These are phyloP conservation scores for Amanita molliuscula DNA, from an alignment of 768 basidiomycete genomes.

Conservation along the genomic window DNA sequence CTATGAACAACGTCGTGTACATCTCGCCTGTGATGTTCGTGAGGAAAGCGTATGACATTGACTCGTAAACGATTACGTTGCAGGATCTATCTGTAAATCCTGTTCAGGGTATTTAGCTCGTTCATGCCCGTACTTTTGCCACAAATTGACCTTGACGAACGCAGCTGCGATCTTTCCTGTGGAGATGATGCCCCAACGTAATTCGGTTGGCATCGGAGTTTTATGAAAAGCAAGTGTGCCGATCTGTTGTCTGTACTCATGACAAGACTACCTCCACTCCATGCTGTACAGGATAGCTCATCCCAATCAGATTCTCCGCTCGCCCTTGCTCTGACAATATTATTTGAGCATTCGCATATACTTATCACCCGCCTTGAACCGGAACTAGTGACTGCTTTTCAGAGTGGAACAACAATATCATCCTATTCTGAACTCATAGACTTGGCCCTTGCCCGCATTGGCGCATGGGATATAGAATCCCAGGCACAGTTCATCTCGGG, in stretches of 20 bases:
- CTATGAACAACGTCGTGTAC: slow-evolving; percentile 60
- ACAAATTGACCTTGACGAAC: slow-evolving; percentile 49
- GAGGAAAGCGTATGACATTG: background rate
- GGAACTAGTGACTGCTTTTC: slow-evolving; percentile 26
- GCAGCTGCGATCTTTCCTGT: slow-evolving; percentile 61
- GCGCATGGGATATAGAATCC: slow-evolving; percentile 37
- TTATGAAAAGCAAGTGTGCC: too few relatives aligned
- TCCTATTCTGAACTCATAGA: slow-evolving; percentile 52
- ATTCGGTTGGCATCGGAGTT: slow-evolving; percentile 11
- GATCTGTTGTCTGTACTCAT: too few relatives aligned
- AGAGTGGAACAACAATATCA: slow-evolving; percentile 10
- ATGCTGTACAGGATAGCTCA: slow-evolving; percentile 19
- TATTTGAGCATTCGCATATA: slow-evolving; percentile 61
- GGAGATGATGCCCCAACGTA: slow-evolving; percentile 85
- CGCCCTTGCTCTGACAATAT: slow-evolving; percentile 17
- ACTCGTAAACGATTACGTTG: slow-evolving; percentile 30
- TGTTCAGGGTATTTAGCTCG: slow-evolving; percentile 17
- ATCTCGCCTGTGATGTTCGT: slow-evolving; percentile 22
- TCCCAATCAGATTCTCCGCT: slow-evolving; percentile 28
- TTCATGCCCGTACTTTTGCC: background rate
- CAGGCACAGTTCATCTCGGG: slow-evolving; percentile 65
- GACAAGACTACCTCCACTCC: slow-evolving; percentile 23
- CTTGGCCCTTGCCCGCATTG: slow-evolving; percentile 35
- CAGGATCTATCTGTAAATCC: slow-evolving; percentile 72
- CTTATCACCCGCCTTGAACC: slow-evolving; percentile 46